Base-by-base conservation (phyloP, 352 stramenopile genomes). In the Phytophthora fragariae region DNA sequence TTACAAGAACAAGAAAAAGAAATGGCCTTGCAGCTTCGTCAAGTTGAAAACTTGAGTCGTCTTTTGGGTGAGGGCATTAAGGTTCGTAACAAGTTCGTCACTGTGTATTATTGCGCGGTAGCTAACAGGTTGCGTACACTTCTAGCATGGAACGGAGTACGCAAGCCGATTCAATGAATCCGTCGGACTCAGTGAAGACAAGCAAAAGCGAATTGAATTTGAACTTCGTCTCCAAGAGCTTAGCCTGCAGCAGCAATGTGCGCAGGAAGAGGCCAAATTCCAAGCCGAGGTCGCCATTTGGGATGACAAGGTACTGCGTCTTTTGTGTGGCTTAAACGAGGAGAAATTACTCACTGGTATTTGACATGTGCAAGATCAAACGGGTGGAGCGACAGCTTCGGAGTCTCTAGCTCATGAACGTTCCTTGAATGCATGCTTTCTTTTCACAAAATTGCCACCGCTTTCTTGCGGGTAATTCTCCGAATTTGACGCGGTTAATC, bases 31-130 rank as follows among this genome's bases (percentile, higher is more conserved):
- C 37, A 68, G 27, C 60, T 78, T 50, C 53, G 60, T 56, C n/a
- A 77, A 57, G 61, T 50, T 21, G 65, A 80, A 56, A 19, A 64
- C n/a, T 65, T 82, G 39, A 68, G 64, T 55, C 46, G 47, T 47
- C 44, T 77, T 14, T 68, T 82, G 39, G 59, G 46, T 35, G 72
- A 80, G 67, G 75, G 75, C 8, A 82, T 82, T 29, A 65, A 78
- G 72, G 75, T 82, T 62, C 52, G 56, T 57, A 68, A 6, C 39
- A 46, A 2, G 39, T 46, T 46, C n/a, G 14, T 8, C 11, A 46
- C 6, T 31, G 29, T 31, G 29, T 31, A 31, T 15, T 46, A 46
- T 46, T 15, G 39, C 39, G 39, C 14, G 39, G 39, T 27, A 27
- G 6, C 44, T 52, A 24, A 52, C 9, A 6, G 44, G 27, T 52